Conservation (phyloP, 2,329 filamentous ascomycete genomes). For the Verticillium dahliae region DNA sequence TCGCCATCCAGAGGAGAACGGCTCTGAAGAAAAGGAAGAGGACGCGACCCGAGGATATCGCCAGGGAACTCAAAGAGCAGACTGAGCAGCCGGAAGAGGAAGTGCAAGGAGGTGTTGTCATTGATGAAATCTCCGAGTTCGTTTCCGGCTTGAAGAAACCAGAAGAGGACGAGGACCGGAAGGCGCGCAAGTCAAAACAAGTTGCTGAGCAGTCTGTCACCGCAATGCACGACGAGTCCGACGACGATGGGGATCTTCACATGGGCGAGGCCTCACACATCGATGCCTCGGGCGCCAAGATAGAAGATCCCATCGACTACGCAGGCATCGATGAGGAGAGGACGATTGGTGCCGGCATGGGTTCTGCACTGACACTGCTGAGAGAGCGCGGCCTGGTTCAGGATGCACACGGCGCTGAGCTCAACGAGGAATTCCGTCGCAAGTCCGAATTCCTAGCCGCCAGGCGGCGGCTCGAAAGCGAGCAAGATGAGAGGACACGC, state of each 20-base stretch:
- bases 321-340: conserved; percentile 83
- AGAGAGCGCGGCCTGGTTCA: conserved; percentile 79
- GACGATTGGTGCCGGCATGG: conserved; percentile 70
- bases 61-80: conserved; percentile 67
- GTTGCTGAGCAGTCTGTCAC: conserved; percentile 32
- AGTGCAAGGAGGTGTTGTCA: conserved; percentile 61
- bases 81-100: conserved; percentile 43
- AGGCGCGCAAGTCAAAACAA: conserved; percentile 35
- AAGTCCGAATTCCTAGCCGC: conserved; percentile 75
- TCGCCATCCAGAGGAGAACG: conserved; percentile 74
- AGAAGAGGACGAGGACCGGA: conserved; percentile 48
- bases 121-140: conserved; percentile 94
- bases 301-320: conserved; percentile 46
- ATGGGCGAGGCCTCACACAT: conserved; percentile 17
- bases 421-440: conserved; percentile 62
- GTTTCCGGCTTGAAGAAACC: conserved; percentile 77
- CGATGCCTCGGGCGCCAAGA: conserved; percentile 27
- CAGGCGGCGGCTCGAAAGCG: conserved; percentile 63
- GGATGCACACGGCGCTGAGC: conserved; percentile 51
- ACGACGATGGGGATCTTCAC: conserved; percentile 25
- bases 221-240: conserved; percentile 36
- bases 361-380: conserved; percentile 74
- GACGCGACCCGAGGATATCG: conserved; percentile 78
- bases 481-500: conserved; percentile 73
- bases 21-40: conserved; percentile 91